Base-by-base conservation (phyloP, 2,329 filamentous ascomycete species). In the Arthroderma sp. region DNA sequence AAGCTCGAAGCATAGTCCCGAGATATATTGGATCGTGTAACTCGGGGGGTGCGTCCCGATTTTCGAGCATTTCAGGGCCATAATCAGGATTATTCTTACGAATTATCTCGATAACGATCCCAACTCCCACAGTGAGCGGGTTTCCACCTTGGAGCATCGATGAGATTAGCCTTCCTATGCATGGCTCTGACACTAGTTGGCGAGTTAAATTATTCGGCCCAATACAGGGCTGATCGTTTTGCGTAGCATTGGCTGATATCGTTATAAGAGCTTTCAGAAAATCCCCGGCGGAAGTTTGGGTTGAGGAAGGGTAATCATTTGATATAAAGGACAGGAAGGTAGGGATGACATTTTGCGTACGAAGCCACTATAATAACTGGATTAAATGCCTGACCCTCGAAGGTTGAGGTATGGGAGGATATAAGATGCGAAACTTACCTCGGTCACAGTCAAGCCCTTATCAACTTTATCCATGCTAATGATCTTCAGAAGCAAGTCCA, bases 21-120 rank as follows among this genome's bases (percentile, higher is more conserved):
- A 98, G 76, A 58, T 96, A 98, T 55, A 98, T 98, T 3, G 91
- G 91, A 57, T 98, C 91, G 42, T 83, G 80, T 52, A 79, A 83
- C 1, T 87, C 89, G 0, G 89, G 89, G 44, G 81, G 72, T 2
- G 83, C 77, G 52, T 84, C 84, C 29, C 84, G 78, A 47, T 87
- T 85, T 40, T 83, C 79, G 49, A 88, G 80, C 54, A 88, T 84
- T 54, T 96, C 91, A 1, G 91, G 82, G 55, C 98, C 91, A 61
- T 98, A 98, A 64, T 98, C 91, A 0, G 91, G 96, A 62, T 98
- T 98, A 66, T 98, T 98, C 69, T 98, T 98, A 49, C 91, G 78
- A 60, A 98, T 98, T 38, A 98, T 91, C 65, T 98, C 91, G 51
- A 98, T 98, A 31, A 98, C 78, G 57, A 96, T 95, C 15, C 91